phyloP scores from a whole-genome alignment of 192 early-diverging fungal species.

The Phlyctochytrium planicorne region DNA sequence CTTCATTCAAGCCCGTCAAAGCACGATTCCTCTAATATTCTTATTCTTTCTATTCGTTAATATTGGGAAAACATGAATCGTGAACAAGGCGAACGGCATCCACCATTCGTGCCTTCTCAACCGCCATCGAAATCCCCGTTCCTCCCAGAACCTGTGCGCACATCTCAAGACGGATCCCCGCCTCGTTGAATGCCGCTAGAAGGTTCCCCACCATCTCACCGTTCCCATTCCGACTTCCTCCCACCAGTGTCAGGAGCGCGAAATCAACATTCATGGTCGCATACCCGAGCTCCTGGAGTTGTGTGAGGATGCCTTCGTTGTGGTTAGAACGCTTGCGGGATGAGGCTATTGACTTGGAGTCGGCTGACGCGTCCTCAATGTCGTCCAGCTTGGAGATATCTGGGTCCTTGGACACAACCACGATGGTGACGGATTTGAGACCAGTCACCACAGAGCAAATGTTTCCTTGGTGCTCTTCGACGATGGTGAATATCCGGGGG shows the following conservation, averaged over 20 bases:
- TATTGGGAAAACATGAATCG: not conserved
- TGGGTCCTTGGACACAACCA: not conserved
- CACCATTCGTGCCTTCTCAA: not conserved
- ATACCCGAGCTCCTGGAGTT: not conserved
- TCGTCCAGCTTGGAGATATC: not conserved
- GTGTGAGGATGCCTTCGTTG: not conserved
- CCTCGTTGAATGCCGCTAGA: not conserved
- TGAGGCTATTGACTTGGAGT: not conserved
- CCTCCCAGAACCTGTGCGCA: not conserved
- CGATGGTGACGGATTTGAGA: not conserved
- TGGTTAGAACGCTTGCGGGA: not conserved
- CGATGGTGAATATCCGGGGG: not conserved
- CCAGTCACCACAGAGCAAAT: not conserved
- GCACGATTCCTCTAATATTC: too few species aligned
- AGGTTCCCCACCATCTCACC: not conserved
- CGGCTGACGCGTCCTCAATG: not conserved
- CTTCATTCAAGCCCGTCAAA: too few species aligned
- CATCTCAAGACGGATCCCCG: not conserved
- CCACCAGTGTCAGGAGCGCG: not conserved
- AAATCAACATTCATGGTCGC: not conserved
- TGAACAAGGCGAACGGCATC: not conserved
- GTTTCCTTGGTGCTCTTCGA: not conserved
- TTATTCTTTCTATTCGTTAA: too few species aligned
- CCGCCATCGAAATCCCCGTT: not conserved
- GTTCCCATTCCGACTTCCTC: not conserved